Evolutionary conservation across 768 basidiomycete genomes (phyloP), one percentile per base, ranked within the genome.

Genomic region (Mycena galopus): DNA sequence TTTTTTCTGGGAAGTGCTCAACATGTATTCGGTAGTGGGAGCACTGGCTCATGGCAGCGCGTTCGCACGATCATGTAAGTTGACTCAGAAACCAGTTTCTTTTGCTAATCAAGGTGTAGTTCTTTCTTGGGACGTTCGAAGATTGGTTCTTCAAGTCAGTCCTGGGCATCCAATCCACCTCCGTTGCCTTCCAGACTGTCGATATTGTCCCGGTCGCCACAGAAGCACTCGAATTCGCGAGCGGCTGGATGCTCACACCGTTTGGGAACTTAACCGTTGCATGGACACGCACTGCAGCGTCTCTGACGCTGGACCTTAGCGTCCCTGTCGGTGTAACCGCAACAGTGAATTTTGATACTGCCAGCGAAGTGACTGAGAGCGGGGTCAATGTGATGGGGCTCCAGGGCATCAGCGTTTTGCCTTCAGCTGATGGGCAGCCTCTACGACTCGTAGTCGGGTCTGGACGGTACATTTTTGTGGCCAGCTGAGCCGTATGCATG

Each of bases 101-200:
- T 44, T 32, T 0, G 25, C 11, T 29, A 32, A 2, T 59, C 23
- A 4, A 30, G 44, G 35, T 14, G 35, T 37, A 81, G 79, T 76
- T 77, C 23, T 81, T 81, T 78, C 76, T 80, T n/a, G 79, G 79
- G 47, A 81, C 80, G 4, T 81, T 77, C 72, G 78, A 81, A 69
- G 80, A 81, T 59, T 81, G 79, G 80, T 63, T 81, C 16, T 81
- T 71, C 73, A 80, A 79, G 53, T 64, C 78, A 67, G 74, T 81
- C 0, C 78, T 76, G 9, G 79, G 80, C 0, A 80, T 80, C 42
- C 76, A 79, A 50, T 39, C 73, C 25, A 76, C 79, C 4, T 72
- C 77, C 58, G 29, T 68, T 11, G 80, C 78, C 10, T 81, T 80
- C 72, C 74, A 79, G 51, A 78, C 71, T 1, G 78, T 79, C 33